These are phyloP conservation scores for Microbotryum scabiosae DNA, from an alignment of 1,284 basidiomycete species.

Conservation along the genomic window DNA sequence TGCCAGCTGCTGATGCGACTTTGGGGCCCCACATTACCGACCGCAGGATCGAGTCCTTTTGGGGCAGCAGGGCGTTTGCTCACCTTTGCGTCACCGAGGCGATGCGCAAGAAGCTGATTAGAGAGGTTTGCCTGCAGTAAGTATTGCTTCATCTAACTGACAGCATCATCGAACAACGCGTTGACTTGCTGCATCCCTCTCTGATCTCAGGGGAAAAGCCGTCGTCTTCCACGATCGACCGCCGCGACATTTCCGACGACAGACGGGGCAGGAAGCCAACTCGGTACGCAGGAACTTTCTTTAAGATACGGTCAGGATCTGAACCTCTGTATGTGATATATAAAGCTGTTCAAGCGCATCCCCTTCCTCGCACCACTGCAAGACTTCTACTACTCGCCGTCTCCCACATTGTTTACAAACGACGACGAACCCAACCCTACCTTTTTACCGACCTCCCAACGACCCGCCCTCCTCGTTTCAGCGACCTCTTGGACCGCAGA, in stretches of 20 bases:
- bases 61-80: constrained; percentile 70
- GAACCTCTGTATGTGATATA: not conserved
- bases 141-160: constrained; percentile 36
- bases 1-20: not conserved
- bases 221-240: constrained; percentile 79
- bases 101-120: constrained; percentile 63
- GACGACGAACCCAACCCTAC: constrained; percentile 28
- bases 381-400: constrained; percentile 2
- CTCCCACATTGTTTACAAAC: constrained; percentile 30
- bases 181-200: not conserved
- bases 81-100: constrained; percentile 91
- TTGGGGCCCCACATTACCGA: not conserved
- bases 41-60: constrained; percentile 66
- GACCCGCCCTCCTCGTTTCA: constrained; percentile 74
- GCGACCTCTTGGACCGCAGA: constrained; percentile 97
- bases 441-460: constrained; percentile 52
- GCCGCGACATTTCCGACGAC: constrained; percentile 65
- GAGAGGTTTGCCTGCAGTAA: constrained; percentile 68
- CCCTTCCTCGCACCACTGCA: constrained; percentile 24
- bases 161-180: too few species aligned
- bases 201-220: constrained; percentile 57
- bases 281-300: constrained; percentile 47
- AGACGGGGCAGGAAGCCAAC: constrained; percentile 60
- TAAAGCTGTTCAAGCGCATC: constrained; percentile 54
- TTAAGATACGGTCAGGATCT: not conserved